A percentile compares a stretch with the other conserved stretches of the same genome.
These are phyloP conservation scores for Pythium brassicae DNA, from an alignment of 352 stramenopile species.

Conservation along the genomic window DNA sequence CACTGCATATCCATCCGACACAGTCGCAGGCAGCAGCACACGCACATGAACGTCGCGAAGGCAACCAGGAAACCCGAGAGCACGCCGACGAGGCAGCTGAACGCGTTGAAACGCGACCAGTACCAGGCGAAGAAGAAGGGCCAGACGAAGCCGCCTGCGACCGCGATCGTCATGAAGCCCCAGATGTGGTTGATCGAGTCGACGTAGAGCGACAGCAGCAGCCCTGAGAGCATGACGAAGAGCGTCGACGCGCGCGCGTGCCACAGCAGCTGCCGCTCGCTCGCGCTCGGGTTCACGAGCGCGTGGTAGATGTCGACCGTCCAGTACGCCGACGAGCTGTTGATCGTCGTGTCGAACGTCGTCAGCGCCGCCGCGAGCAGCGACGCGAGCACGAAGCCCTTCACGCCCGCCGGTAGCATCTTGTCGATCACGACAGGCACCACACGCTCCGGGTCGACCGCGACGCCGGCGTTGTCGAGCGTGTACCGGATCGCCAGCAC, in stretches of 20 bases:
- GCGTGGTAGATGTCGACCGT: conserved; percentile 81
- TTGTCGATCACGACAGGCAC: conserved; percentile 76
- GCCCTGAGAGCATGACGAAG: conserved; percentile 50
- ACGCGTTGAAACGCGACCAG: conserved; percentile 71
- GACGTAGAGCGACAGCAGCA: conserved; percentile 63
- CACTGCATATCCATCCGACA: background rate
- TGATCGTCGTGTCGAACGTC: conserved; percentile 80
- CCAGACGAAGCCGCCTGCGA: conserved; percentile 64
- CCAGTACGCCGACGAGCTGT: conserved; percentile 76
- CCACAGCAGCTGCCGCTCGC: conserved; percentile 54
- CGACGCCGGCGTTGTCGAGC: conserved; percentile 26
- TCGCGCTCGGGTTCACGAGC: conserved; percentile 52
- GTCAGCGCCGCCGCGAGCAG: conserved; percentile 68
- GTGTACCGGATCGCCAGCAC: conserved; percentile 75
- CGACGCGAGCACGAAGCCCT: conserved; percentile 67
- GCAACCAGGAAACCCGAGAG: conserved; percentile 48
- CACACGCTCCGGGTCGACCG: conserved; percentile 68
- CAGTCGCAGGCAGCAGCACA: conserved; percentile 4
- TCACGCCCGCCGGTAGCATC: conserved; percentile 54
- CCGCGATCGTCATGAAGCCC: conserved; percentile 76
- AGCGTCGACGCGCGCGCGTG: conserved; percentile 55
- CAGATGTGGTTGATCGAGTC: conserved; percentile 77
- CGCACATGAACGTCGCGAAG: conserved; percentile 64
- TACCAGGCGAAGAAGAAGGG: conserved; percentile 83
- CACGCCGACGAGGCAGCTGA: conserved; percentile 52